Evolutionary conservation across 805 yeast species (phyloP).

Genomic region (Teunomyces aglyptinius): DNA sequence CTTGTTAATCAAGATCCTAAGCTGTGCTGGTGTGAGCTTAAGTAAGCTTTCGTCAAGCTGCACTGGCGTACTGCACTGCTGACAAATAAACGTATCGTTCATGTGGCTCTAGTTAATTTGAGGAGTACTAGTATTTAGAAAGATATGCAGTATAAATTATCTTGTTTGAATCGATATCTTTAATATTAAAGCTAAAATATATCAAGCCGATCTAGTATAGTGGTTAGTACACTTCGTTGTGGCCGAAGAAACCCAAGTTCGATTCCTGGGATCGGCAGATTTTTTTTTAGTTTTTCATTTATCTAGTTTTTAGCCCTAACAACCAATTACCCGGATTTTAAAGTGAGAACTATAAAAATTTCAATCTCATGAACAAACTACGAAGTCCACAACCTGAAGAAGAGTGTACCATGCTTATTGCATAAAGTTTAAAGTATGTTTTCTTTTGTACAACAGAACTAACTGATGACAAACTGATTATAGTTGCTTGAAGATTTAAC

Average conservation of each 20-base stretch:
- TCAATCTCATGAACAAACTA: not conserved
- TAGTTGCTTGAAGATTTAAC: constrained; percentile 28
- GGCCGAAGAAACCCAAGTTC: constrained; percentile 52
- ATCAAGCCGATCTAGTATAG: constrained; percentile 46
- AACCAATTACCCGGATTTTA: not conserved
- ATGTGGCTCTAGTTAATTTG: constrained; percentile 5
- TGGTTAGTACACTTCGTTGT: constrained; percentile 50
- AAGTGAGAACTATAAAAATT: not conserved
- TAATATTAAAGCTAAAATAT: not conserved
- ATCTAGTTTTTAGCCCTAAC: not conserved
- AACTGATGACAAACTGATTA: constrained; percentile 19
- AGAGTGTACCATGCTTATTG: not conserved
- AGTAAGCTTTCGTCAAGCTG: constrained; percentile 48
- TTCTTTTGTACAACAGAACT: constrained; percentile 3
- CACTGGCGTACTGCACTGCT: constrained; percentile 60
- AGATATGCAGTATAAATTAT: not conserved
- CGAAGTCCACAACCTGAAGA: not conserved
- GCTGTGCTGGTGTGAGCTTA: constrained; percentile 50
- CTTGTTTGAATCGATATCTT: not conserved
- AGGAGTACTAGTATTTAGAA: too few species aligned
- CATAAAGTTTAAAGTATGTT: constrained; percentile 5
- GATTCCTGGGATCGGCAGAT: constrained; percentile 53
- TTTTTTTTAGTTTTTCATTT: constrained; percentile 15
- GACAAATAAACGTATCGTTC: constrained; percentile 42
- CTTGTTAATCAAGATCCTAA: constrained; percentile 53